phyloP scores from a whole-genome alignment of 2,329 filamentous ascomycete genomes.

The Onygena corvina region DNA sequence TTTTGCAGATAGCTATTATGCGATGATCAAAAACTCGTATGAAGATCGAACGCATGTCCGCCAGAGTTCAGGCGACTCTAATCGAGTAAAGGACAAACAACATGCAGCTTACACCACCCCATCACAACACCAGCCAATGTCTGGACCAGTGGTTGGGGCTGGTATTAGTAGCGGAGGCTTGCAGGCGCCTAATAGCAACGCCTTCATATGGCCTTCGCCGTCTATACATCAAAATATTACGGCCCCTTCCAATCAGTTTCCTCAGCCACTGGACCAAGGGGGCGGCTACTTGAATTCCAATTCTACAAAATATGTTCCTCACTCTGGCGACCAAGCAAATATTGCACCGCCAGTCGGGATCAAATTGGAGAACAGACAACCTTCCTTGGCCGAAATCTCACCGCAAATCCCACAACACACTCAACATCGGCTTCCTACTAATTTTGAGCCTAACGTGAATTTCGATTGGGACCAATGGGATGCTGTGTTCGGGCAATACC shows the following conservation, averaged over 20 bases:
- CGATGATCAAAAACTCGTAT: slow-evolving; percentile 15
- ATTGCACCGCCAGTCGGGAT: neutral
- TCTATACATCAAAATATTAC: neutral
- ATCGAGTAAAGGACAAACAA: slow-evolving; percentile 3
- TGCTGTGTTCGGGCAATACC: slow-evolving; percentile 37
- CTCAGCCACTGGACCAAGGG: neutral
- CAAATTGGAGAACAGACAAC: neutral
- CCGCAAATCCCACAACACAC: slow-evolving; percentile 14
- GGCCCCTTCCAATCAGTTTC: neutral
- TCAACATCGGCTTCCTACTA: slow-evolving; percentile 19
- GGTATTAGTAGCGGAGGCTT: neutral
- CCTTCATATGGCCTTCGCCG: slow-evolving; percentile 5
- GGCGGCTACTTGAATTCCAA: neutral
- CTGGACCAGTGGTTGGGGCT: neutral
- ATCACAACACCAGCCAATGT: slow-evolving; percentile 3
- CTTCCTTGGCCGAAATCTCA: neutral
- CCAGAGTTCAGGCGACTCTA: slow-evolving; percentile 8
- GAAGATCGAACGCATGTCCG: slow-evolving; percentile 8
- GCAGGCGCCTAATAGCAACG: neutral
- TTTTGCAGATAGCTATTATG: slow-evolving; percentile 15
- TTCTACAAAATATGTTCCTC: neutral
- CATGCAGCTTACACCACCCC: neutral
- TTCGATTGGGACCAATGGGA: slow-evolving; percentile 42
- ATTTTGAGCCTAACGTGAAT: slow-evolving; percentile 26
- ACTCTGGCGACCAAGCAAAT: neutral